Percentiles rank a stretch among this genome's conserved stretches.
Evolutionary conservation across 2,329 filamentous ascomycete genomes (phyloP).

Genomic region (Calonectria hongkongensis): DNA sequence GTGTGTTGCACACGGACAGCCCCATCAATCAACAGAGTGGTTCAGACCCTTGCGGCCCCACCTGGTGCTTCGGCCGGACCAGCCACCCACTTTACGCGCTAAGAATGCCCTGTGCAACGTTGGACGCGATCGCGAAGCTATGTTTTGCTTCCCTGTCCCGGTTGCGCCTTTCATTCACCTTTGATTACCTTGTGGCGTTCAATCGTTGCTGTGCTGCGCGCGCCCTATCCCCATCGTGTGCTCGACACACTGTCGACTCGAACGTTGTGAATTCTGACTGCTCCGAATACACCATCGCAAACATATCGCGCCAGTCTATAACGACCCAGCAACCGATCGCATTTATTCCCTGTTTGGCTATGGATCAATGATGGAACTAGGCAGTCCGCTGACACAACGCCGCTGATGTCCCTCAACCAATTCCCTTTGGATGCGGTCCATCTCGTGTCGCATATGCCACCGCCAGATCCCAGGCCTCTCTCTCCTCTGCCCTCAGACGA

Average conservation of each 20-base stretch:
- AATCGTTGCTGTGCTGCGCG: constrained; percentile 30
- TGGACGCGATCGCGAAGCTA: constrained; percentile 51
- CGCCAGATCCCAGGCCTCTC: constrained; percentile 47
- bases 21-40: background rate
- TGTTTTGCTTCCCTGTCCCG: constrained; percentile 44
- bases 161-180: constrained; percentile 46
- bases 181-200: constrained; percentile 36
- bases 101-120: constrained; percentile 33
- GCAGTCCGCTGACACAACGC: constrained; percentile 55
- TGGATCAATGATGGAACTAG: constrained; percentile 59
- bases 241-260: background rate
- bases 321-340: constrained; percentile 32
- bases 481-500: constrained; percentile 53
- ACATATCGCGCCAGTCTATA: constrained; percentile 5
- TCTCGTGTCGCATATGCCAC: constrained; percentile 56
- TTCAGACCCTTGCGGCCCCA: constrained; percentile 29
- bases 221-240: background rate
- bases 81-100: constrained; percentile 57
- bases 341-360: constrained; percentile 51
- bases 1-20: constrained; percentile 17
- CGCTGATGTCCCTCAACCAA: constrained; percentile 47
- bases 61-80: constrained; percentile 35
- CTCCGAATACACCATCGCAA: constrained; percentile 27
- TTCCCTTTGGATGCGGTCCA: constrained; percentile 49
- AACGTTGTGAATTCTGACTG: constrained; percentile 7